Evolutionary conservation across 192 early-diverging fungal species (phyloP).

Genomic region (Linderina pennispora): DNA sequence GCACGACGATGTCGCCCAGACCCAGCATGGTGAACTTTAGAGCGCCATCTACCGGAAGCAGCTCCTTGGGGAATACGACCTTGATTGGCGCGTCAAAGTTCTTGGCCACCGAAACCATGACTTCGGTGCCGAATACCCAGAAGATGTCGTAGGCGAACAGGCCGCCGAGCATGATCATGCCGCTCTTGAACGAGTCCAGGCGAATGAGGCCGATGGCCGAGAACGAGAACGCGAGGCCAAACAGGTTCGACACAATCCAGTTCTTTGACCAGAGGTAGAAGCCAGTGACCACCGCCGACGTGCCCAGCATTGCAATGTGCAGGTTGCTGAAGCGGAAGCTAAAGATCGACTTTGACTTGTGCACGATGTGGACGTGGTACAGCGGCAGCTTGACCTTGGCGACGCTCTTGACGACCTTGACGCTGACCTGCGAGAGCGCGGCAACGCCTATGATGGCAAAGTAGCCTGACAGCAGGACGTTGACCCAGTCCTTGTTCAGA

Average conservation of each 20-base stretch:
- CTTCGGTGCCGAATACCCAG: slow-evolving; percentile 98
- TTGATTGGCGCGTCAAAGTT: slow-evolving; percentile 97
- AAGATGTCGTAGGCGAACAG: slow-evolving; percentile 97
- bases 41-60: slow-evolving; percentile 22
- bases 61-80: slow-evolving; percentile 78
- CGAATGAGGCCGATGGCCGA: slow-evolving; percentile 82
- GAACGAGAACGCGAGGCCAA: slow-evolving; percentile 81
- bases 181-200: slow-evolving; percentile 93
- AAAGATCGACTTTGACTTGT: slow-evolving; percentile 15
- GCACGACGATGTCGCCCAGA: slow-evolving; percentile 95
- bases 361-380: slow-evolving; percentile 62
- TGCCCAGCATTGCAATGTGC: slow-evolving; percentile 55
- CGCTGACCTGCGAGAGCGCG: slow-evolving; percentile 63
- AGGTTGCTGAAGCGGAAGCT: slow-evolving; percentile 55
- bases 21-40: slow-evolving; percentile 88
- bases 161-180: slow-evolving; percentile 86
- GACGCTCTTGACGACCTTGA: slow-evolving; percentile 40
- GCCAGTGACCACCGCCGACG: slow-evolving; percentile 56
- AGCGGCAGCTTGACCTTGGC: slow-evolving; percentile 58
- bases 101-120: slow-evolving; percentile 97
- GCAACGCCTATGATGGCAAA: slow-evolving; percentile 80
- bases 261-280: slow-evolving; percentile 81
- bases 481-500: slow-evolving; percentile 79
- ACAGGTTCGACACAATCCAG: slow-evolving; percentile 88
- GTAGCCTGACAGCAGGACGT: slow-evolving; percentile 75